Conservation (phyloP, 768 basidiomycete genomes). For the Leccinum aurantiacum region DNA sequence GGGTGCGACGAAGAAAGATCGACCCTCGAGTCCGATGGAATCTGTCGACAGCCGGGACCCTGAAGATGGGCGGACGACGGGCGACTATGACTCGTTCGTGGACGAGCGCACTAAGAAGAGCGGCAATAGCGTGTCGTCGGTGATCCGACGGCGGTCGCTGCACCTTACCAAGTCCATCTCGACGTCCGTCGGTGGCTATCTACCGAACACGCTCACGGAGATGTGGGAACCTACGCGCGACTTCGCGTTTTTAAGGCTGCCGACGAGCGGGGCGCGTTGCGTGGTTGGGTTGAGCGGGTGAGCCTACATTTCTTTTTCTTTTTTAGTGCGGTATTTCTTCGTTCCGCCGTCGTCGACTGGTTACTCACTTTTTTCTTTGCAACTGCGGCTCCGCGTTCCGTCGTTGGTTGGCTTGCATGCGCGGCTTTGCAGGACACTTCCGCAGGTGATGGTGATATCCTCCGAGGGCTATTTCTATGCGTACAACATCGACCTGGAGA, state of each 20-base stretch:
- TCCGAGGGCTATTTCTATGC: slow-evolving; percentile 95
- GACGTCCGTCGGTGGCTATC: slow-evolving; percentile 78
- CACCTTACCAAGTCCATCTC: slow-evolving; percentile 75
- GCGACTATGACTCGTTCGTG: slow-evolving; percentile 84
- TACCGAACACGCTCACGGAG: slow-evolving; percentile 88
- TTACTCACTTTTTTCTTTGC: slow-evolving; percentile 1
- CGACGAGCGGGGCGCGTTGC: slow-evolving; percentile 73
- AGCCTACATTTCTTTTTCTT: slow-evolving; percentile 29
- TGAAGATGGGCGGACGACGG: slow-evolving; percentile 49
- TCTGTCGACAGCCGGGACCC: slow-evolving; percentile 65
- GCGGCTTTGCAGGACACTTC: slow-evolving; percentile 66
- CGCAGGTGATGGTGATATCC: slow-evolving; percentile 96
- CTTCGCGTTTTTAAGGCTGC: slow-evolving; percentile 87
- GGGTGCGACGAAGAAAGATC: slow-evolving; percentile 24
- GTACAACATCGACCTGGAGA: slow-evolving; percentile 94
- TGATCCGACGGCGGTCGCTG: slow-evolving; percentile 65
- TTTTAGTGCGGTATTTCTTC: not conserved
- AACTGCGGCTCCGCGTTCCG: not conserved
- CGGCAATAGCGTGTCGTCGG: slow-evolving; percentile 53
- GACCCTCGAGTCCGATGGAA: slow-evolving; percentile 59
- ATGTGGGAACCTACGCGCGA: slow-evolving; percentile 97
- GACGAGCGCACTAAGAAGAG: slow-evolving; percentile 57
- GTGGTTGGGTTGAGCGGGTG: slow-evolving; percentile 90
- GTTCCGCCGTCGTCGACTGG: not conserved
- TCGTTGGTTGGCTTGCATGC: not conserved